Evolutionary conservation across 371 early-diverging fungal species (phyloP).

Genomic region (Mucor irregularis): DNA sequence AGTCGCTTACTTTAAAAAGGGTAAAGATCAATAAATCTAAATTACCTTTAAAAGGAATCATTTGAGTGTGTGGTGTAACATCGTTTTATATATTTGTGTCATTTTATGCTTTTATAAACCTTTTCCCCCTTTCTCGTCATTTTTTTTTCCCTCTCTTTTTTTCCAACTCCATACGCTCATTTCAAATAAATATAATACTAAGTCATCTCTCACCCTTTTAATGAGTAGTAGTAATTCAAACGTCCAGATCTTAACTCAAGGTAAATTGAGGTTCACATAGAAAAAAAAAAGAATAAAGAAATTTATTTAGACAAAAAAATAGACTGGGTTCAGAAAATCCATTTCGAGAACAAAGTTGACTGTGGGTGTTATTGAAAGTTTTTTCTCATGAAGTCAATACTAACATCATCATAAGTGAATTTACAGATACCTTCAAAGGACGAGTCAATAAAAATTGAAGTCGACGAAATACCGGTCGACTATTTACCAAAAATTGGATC

Average conservation of each 20-base stretch:
- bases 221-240: slow-evolving; percentile 2
- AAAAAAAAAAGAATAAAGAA: neutral
- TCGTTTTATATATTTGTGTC: neutral
- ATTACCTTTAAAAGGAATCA: slow-evolving; percentile 4
- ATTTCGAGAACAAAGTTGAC: slow-evolving; percentile 40
- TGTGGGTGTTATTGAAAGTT: slow-evolving; percentile 20
- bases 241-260: slow-evolving; percentile 2
- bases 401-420: slow-evolving; percentile 22
- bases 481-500: slow-evolving; percentile 10
- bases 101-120: neutral
- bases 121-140: slow-evolving; percentile 1
- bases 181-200: neutral
- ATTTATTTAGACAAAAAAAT: neutral
- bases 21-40: slow-evolving; percentile 14
- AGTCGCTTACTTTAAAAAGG: slow-evolving; percentile 36
- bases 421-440: slow-evolving; percentile 31
- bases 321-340: slow-evolving; percentile 47
- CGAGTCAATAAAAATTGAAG: slow-evolving; percentile 40
- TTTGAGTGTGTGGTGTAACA: neutral
- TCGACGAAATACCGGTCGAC: slow-evolving; percentile 25
- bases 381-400: neutral
- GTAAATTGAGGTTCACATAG: neutral
- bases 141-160: neutral
- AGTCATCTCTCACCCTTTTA: neutral
- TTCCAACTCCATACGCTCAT: neutral